Base-by-base conservation (phyloP, 805 yeast species). In the Monosporozyma solicola region DNA sequence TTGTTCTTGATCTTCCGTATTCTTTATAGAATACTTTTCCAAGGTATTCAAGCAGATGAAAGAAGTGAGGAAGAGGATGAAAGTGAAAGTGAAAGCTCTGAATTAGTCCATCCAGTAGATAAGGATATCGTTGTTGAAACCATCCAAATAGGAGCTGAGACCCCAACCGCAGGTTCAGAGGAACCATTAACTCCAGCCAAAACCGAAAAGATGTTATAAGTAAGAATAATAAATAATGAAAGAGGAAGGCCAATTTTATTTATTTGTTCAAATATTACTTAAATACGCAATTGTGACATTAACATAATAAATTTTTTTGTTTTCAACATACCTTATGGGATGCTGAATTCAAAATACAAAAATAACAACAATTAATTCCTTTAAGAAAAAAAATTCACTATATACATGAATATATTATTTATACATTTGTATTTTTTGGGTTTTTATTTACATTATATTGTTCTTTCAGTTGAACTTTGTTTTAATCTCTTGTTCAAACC, bases 1-100 rank as follows among this genome's bases (percentile, higher is more conserved):
- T 76, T 91, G 54, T 81, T 79, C 61, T 76, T 92, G 61, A 87
- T 94, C 57, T 59, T 87, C 51, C 81, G 97, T 68, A 86, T 94
- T 61, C 75, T 84, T 37, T 82, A 76, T 68, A 81, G 97, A 66
- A 74, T 78, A 54, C 68, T 85, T 8, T 72, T 76, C 56, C 75
- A 75, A 48, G 88, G 85, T 55, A 80, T 76, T 47, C 77, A 79
- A 41, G 77, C 78, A 59, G 97, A 90, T 68, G 97, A 87, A 45
- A 82, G 98, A 73, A 84, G 92, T 66, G 97, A 91, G 53, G 85
- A 80, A 55, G 97, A 91, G 39, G 39, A 49, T 6, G 53, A 53
- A 10, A 24, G 47, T 25, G 55, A 51, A 50, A 41, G 32, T 52
- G 52, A 31, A 22, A 13, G 22, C 33, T 3, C 11, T 39, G 43